Evolutionary conservation across 2,329 filamentous ascomycete genomes (phyloP).

Genomic region (Fusarium abutilonis): DNA sequence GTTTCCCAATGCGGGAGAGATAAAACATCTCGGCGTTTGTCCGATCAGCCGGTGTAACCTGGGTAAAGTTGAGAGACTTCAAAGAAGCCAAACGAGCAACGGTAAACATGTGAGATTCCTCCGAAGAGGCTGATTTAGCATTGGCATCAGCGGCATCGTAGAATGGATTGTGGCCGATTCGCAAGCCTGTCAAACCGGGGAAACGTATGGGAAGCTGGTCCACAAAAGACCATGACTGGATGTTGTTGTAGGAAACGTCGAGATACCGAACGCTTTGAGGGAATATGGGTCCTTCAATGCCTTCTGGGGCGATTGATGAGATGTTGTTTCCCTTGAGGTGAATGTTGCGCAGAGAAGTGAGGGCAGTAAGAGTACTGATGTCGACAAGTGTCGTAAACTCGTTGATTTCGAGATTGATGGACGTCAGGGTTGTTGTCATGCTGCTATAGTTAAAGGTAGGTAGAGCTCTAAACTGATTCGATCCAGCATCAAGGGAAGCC

Average conservation of each 20-base stretch:
- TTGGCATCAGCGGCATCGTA: conserved; percentile 64
- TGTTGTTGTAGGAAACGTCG: conserved; percentile 77
- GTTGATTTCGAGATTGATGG: conserved; percentile 78
- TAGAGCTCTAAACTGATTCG: conserved; percentile 67
- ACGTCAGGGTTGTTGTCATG: conserved; percentile 64
- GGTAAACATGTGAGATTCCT: conserved; percentile 90
- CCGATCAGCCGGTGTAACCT: conserved; percentile 77
- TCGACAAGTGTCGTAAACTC: conserved; percentile 68
- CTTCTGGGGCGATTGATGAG: conserved; percentile 50
- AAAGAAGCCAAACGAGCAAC: conserved; percentile 77
- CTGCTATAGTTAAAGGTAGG: conserved; percentile 51
- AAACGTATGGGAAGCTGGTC: conserved; percentile 73
- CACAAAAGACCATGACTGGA: conserved; percentile 77
- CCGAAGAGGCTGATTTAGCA: conserved; percentile 64
- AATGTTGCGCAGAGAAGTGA: conserved; percentile 65
- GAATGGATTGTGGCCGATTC: conserved; percentile 87
- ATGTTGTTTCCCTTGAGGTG: conserved; percentile 84
- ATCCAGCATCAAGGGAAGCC: conserved; percentile 61
- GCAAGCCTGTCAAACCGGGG: conserved; percentile 77
- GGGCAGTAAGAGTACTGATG: conserved; percentile 61
- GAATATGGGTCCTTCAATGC: conserved; percentile 57
- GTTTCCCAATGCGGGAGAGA: conserved; percentile 81
- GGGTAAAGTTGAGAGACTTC: conserved; percentile 76
- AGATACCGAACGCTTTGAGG: conserved; percentile 67
- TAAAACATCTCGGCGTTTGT: conserved; percentile 94